These are phyloP conservation scores for Cynanchum wilfordii DNA, from an alignment of 257 asterid species.

Conservation along the genomic window DNA sequence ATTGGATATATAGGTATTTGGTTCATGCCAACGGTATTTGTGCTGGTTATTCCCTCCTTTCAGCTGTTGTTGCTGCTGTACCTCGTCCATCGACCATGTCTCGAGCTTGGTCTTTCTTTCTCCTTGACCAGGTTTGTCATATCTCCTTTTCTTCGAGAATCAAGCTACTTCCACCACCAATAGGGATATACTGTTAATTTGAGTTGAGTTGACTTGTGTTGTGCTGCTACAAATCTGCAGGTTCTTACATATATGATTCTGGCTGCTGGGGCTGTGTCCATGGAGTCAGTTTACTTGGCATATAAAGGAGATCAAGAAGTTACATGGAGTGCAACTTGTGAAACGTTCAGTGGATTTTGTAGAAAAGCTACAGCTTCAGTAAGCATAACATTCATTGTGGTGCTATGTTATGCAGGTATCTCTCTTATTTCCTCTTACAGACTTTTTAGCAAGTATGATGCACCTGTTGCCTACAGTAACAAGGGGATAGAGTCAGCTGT, in stretches of 20 bases:
- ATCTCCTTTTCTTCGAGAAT: too few relatives aligned
- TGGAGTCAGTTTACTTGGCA: slow-evolving; percentile 75
- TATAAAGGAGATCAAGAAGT: slow-evolving; percentile 63
- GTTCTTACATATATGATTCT: slow-evolving; percentile 61
- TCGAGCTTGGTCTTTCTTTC: slow-evolving; percentile 81
- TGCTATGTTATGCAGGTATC: slow-evolving; percentile 61
- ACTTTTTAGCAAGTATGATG: slow-evolving; percentile 79
- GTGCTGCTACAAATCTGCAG: slow-evolving; percentile 29
- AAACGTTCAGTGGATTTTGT: slow-evolving; percentile 64
- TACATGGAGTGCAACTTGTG: slow-evolving; percentile 69
- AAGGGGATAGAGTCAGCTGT: slow-evolving; percentile 46
- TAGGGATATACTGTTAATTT: too few relatives aligned
- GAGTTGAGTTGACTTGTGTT: too few relatives aligned
- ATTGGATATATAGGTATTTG: slow-evolving; percentile 42
- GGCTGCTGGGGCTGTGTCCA: slow-evolving; percentile 64
- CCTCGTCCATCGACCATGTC: slow-evolving; percentile 67
- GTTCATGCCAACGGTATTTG: slow-evolving; percentile 94
- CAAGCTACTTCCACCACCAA: too few relatives aligned
- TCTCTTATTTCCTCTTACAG: slow-evolving; percentile 70
- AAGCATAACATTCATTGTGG: slow-evolving; percentile 53
- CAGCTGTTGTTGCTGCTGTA: slow-evolving; percentile 67
- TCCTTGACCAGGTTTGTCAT: slow-evolving; percentile 67
- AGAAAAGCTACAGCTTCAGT: slow-evolving; percentile 65
- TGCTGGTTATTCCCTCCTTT: slow-evolving; percentile 82
- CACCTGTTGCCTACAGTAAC: slow-evolving; percentile 45